Conservation (phyloP, 345 rosid genomes). For the Ceriops decandra region DNA sequence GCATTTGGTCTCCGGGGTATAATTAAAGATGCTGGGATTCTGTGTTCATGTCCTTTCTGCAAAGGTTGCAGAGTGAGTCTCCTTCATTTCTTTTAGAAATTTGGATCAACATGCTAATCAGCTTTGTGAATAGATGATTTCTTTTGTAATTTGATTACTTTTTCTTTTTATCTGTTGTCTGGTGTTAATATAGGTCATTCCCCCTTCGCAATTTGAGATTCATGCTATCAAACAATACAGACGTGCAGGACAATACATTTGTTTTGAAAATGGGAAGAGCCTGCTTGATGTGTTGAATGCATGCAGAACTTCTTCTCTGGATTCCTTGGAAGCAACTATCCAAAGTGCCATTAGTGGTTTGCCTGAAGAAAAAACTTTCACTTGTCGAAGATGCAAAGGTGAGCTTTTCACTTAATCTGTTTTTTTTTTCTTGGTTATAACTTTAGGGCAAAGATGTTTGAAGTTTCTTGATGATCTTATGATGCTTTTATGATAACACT, state of each 20-base stretch:
- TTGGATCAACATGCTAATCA: slow-evolving; percentile 22
- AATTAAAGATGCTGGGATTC: slow-evolving; percentile 82
- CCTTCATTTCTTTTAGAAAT: slow-evolving; percentile 2
- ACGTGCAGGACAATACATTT: slow-evolving; percentile 91
- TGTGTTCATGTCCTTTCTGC: slow-evolving; percentile 83
- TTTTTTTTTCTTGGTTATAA: not conserved
- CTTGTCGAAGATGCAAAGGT: slow-evolving; percentile 93
- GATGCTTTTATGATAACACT: slow-evolving; percentile 8
- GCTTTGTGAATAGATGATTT: slow-evolving; percentile 22
- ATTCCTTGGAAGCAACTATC: slow-evolving; percentile 65
- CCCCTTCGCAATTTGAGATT: slow-evolving; percentile 96
- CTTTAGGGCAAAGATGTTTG: not conserved
- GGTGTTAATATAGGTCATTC: slow-evolving; percentile 58
- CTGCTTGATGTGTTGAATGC: slow-evolving; percentile 84
- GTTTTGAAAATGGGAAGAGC: slow-evolving; percentile 98
- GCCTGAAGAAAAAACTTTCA: slow-evolving; percentile 59
- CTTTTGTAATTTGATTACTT: slow-evolving; percentile 11
- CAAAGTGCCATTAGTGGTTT: slow-evolving; percentile 49
- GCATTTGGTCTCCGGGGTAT: slow-evolving; percentile 85
- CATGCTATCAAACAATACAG: slow-evolving; percentile 91
- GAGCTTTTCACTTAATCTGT: not conserved
- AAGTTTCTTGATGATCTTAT: slow-evolving; percentile 4
- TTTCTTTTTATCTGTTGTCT: slow-evolving; percentile 2
- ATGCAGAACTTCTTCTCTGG: slow-evolving; percentile 71
- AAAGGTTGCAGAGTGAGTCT: slow-evolving; percentile 71